Evolutionary conservation across 2,329 filamentous ascomycete species (phyloP), one percentile per base, ranked within the genome.

Genomic region (Xenoacremonium recifei): DNA sequence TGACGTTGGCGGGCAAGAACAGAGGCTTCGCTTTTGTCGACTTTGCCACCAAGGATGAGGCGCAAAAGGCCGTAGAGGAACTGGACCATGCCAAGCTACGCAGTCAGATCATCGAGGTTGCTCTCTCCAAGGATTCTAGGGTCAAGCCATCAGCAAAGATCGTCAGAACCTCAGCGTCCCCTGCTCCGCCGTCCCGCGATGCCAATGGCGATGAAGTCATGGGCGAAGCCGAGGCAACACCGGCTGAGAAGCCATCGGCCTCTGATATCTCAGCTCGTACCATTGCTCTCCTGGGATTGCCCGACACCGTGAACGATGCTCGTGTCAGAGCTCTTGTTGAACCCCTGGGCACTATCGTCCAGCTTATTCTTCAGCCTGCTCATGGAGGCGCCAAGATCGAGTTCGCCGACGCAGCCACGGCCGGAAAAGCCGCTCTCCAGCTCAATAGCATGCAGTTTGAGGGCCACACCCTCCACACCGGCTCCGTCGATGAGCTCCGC

Each of bases 281-380:
- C 1, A 76, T 97, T 37, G 85, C 85, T 9, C 71, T 99, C 20
- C 80, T 96, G 67, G 86, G 91, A 48, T 72, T 99, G 1, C 89
- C 93, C 1, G 93, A 97, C 59, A 97, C 91, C 0, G 81, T 97
- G 57, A 96, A 95, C 51, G 89, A 95, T 57, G 82, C 87, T 2
- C 88, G 91, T 21, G 80, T 99, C 40, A 80, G 80, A 33, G 76
- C 82, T 0, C 70, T 95, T 3, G 82, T 87, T 7, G 85, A 89
- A 53, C 76, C 81, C 2, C 76, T 84, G 33, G 90, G 89, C 1
- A 65, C 75, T 2, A 74, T 96, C 18, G 74, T 84, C 49, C 92
- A 91, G 63, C 75, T 97, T 4, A 75, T 86, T 11, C 74, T 96
- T 10, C 83, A 89, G 34, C 89, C 90, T 2, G 80, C 89, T 45